Evolutionary conservation across 306 rosid genomes (phyloP), one percentile per base, ranked within the genome.

Genomic region (Sesbania bispinosa): DNA sequence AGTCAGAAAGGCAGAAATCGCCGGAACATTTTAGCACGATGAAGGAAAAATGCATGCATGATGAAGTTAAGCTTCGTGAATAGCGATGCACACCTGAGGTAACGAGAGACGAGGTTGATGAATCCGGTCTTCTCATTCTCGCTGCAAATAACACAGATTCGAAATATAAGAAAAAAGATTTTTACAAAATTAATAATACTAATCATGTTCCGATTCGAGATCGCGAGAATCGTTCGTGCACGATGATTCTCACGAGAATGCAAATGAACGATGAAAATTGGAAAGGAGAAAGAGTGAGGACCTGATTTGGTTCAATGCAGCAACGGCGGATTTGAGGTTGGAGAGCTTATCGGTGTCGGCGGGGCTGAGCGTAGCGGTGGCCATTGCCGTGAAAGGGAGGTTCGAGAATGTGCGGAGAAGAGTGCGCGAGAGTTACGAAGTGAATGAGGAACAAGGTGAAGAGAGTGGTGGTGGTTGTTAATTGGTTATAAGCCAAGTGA

Each of bases 71-170:
- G 51, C 23, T 46, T 67, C 62, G 10, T 14, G 65, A 67, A 7
- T 26, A 33, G 10, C 15, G 47, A 33, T 66, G 74, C 24, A 83
- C 87, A 91, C 97, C 97, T 87, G 75, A 92, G 93, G 63, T 84
- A 92, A 62, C 97, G 97, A 74, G 91, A 33, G 23, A 92, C 85
- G 46, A 92, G 97, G 88, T 33, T 92, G 87, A 85, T 63, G 84
- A 87, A 89, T 72, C 97, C 97, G 16, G 0, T 82, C 77, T 92
- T 88, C 86, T 92, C 96, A 59, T 79, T 85, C 69, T 82, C 91
- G 39, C 97, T 89, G 85, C 58, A 72, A 59, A 19, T 65, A 29
- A 18, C 60, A 75, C 70, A 29, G 51, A 52, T 51, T 54, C 46
- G 33, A 45, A 30, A 35, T 6, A 35, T 8, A 6, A 3, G 33